Percentiles rank a stretch among this genome's conserved stretches.
Conservation (phyloP, 208 protist genomes). For the Leishmania mexicana region DNA sequence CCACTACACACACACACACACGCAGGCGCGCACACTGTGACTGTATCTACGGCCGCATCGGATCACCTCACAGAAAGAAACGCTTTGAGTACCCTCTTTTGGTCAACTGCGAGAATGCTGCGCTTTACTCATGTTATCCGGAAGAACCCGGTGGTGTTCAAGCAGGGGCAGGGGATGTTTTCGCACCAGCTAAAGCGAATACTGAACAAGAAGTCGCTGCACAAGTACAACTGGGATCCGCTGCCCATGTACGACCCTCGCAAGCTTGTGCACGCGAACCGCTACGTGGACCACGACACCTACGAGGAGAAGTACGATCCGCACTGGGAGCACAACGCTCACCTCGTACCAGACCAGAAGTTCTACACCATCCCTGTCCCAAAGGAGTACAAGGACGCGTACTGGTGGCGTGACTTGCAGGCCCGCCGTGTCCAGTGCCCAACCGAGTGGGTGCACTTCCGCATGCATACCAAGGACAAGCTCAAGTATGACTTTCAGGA, state of each 20-base stretch:
- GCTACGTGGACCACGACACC: constrained; percentile 79
- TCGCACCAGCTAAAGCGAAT: constrained; percentile 91
- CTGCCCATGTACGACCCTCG: constrained; percentile 92
- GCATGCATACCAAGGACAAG: constrained; percentile 81
- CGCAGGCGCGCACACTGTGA: not conserved
- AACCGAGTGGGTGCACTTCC: constrained; percentile 83
- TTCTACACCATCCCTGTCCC: constrained; percentile 84
- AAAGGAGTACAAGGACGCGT: constrained; percentile 90
- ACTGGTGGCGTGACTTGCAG: constrained; percentile 93
- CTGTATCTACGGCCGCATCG: not conserved
- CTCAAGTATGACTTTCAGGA: constrained; percentile 90
- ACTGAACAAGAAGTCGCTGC: constrained; percentile 90
- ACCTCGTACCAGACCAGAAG: constrained; percentile 86
- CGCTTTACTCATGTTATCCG: constrained; percentile 27
- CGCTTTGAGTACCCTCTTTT: not conserved
- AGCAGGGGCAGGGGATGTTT: constrained; percentile 93
- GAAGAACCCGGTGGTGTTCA: constrained; percentile 92
- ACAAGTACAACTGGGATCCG: constrained; percentile 90
- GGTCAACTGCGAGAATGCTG: constrained; percentile 48
- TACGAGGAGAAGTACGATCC: constrained; percentile 85
- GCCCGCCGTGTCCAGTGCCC: constrained; percentile 90
- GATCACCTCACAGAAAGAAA: not conserved
- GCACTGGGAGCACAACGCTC: constrained; percentile 67
- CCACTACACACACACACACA: not conserved
- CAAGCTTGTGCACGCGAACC: constrained; percentile 82